These are phyloP conservation scores for Codiaeum variegatum DNA, from an alignment of 441 rosid genomes.

Conservation along the genomic window DNA sequence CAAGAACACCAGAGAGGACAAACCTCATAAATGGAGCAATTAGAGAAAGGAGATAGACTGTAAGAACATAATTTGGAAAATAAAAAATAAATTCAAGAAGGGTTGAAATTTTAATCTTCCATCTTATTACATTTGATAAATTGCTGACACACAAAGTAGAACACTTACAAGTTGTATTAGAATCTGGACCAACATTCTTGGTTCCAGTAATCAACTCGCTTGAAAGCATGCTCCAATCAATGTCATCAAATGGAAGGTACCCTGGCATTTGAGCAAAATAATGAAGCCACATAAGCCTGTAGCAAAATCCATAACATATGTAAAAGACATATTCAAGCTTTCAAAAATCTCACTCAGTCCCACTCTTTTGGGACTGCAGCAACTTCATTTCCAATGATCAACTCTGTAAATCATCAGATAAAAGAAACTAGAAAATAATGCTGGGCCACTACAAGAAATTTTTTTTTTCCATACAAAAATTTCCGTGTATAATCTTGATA, in stretches of 20 bases:
- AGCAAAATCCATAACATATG: background rate
- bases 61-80: background rate
- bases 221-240: background rate
- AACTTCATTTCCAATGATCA: background rate
- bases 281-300: background rate
- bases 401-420: background rate
- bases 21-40: background rate
- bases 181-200: background rate
- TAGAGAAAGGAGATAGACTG: background rate
- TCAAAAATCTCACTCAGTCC: background rate
- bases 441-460: background rate
- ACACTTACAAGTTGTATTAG: background rate
- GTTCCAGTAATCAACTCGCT: background rate
- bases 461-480: no score
- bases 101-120: no score
- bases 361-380: background rate
- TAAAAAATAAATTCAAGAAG: no score
- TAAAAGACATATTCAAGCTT: background rate
- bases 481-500: no score
- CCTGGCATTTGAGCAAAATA: background rate
- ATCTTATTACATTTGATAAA: background rate
- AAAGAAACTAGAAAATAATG: background rate
- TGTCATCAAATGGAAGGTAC: background rate
- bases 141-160: background rate
- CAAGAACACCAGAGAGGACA: background rate